Base-by-base conservation (phyloP, 2,329 filamentous ascomycete species). In the Microdochium paspali region DNA sequence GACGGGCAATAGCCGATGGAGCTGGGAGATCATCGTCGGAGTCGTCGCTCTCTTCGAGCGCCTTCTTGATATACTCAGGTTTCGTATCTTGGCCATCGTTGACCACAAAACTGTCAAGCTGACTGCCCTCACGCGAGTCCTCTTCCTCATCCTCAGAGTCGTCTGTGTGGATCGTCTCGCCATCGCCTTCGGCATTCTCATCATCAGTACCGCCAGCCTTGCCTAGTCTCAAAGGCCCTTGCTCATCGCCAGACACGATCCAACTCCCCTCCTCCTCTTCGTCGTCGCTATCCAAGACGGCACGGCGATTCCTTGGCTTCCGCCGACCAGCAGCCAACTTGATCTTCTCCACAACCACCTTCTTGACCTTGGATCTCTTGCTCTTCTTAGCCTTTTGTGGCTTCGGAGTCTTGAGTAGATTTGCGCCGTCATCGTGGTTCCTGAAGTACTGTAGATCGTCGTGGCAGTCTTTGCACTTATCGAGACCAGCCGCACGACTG, bases 141-240 rank as follows among this genome's bases (percentile, higher is more conserved):
- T 73, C 73, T 7, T 28, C 26, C 7, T 28, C 35, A 10, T 79
- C 74, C 24, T 77, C 79, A 7, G 76, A 87, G 57, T 93, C 86
- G 25, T 86, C 80, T 0, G 84, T 81, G 31, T 77, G 77, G 45
- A 95, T 73, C 62, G 80, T 88, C 48, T 94, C 87, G 21, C 89
- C 90, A 3, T 85, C 88, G 2, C 89, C 89, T 61, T 95, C 90
- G 2, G 85, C 87, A 60, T 95, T 80, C 63, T 95, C 89, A 52
- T 95, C 88, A 46, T 89, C 85, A n/a, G 80, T 79, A 3, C 87
- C 88, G n/a, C 88, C 89, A 42, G 87, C 85, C 60, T 83, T 85
- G 44, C 86, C 87, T 15, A 90, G 72, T n/a, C 72, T 70, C 3
- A 82, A 60, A 1, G 72, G 60, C 0, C 75, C 72, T 42, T 77